phyloP scores from a whole-genome alignment of 1,139 yeast genomes.

The Yamadazyma diddensiae region DNA sequence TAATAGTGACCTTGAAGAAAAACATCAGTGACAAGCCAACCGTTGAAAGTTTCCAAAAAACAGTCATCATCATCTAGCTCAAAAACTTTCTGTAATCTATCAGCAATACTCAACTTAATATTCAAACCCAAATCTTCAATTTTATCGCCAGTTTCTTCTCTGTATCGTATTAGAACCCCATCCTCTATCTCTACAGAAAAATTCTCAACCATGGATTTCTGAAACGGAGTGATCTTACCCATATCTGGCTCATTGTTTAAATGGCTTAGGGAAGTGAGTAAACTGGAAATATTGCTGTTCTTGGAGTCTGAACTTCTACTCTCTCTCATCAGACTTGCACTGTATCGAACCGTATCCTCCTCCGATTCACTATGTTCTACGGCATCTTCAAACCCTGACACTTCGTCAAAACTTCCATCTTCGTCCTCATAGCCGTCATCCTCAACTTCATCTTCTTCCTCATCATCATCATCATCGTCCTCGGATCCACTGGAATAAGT shows the following conservation, averaged over 20 bases:
- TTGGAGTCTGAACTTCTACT: conserved; percentile 5
- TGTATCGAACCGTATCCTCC: neutral
- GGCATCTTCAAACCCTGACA: conserved; percentile 10
- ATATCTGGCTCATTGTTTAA: conserved; percentile 6
- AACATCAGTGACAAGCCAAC: conserved; percentile 83
- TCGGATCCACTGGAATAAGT: conserved; percentile 6
- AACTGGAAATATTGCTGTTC: conserved; percentile 3
- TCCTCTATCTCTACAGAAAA: conserved; percentile 23
- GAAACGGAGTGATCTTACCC: conserved; percentile 24
- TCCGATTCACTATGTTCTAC: conserved; percentile 1
- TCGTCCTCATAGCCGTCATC: conserved; percentile 3
- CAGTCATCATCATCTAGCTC: conserved; percentile 47
- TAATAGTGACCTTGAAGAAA: conserved; percentile 82
- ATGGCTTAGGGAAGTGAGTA: conserved; percentile 3
- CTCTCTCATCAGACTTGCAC: conserved; percentile 2
- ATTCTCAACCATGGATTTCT: conserved; percentile 34
- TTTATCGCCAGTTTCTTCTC: conserved; percentile 10
- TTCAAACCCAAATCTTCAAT: conserved; percentile 15
- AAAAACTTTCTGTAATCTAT: conserved; percentile 36
- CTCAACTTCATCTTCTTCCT: conserved; percentile 5
- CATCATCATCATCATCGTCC: conserved; percentile 6
- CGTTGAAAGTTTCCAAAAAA: conserved; percentile 56
- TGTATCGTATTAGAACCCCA: conserved; percentile 19
- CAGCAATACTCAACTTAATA: conserved; percentile 32
- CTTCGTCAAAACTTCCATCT: neutral